phyloP scores from a whole-genome alignment of 2,329 filamentous ascomycete genomes.

The Sporothrix sp. region DNA sequence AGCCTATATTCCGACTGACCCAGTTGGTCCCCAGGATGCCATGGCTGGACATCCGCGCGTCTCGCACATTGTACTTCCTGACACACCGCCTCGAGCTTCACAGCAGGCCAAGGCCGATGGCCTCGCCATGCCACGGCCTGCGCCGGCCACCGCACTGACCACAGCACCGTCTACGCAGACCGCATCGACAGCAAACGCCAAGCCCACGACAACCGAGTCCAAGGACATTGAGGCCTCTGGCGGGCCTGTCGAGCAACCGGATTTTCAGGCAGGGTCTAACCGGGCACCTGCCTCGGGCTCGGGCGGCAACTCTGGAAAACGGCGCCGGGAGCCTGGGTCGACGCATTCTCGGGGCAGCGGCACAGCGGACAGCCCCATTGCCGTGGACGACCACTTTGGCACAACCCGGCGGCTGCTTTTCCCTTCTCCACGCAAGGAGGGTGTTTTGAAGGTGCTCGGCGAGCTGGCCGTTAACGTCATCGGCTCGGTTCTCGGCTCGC shows the following conservation, averaged over 20 bases:
- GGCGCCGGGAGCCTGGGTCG: slow-evolving; percentile 33
- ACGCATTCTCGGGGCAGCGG: slow-evolving; percentile 47
- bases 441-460: slow-evolving; percentile 50
- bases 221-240: not conserved
- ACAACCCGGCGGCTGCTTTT: slow-evolving; percentile 63
- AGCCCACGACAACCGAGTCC: not conserved
- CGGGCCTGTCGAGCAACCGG: slow-evolving; percentile 4
- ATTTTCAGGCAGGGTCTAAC: slow-evolving; percentile 27
- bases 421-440: slow-evolving; percentile 62
- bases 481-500: slow-evolving; percentile 9
- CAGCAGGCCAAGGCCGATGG: not conserved
- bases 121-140: not conserved
- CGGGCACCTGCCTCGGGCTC: slow-evolving; percentile 22
- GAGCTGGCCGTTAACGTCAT: slow-evolving; percentile 46
- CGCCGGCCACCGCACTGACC: not conserved
- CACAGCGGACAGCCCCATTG: slow-evolving; percentile 47
- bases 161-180: not conserved
- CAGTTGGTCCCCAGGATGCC: slow-evolving; percentile 36
- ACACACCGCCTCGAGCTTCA: not conserved
- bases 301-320: slow-evolving; percentile 21
- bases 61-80: not conserved
- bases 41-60: not conserved
- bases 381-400: slow-evolving; percentile 41
- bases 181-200: not conserved
- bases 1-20: slow-evolving; percentile 44